Conservation (phyloP, 1,284 basidiomycete genomes). For the Naganishia cerealis region DNA sequence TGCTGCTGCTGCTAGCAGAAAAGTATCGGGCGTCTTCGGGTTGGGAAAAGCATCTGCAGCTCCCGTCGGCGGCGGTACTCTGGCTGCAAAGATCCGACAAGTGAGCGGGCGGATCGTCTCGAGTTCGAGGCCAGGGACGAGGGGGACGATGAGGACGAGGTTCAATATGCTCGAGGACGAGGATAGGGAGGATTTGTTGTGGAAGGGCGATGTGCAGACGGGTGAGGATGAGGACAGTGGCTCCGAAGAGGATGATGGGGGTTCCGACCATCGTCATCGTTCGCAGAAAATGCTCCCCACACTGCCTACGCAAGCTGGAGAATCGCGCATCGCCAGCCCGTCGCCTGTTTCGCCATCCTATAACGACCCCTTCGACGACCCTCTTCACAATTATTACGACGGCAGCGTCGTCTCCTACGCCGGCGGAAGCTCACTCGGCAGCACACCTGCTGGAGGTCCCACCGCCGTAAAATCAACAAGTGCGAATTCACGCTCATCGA, state of each 20-base stretch:
- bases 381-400: constrained; percentile 30
- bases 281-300: background rate
- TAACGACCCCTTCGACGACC: constrained; percentile 39
- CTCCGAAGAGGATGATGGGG: constrained; percentile 30
- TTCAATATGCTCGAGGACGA: constrained; percentile 47
- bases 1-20: background rate
- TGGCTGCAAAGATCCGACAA: constrained; percentile 20
- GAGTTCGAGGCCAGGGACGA: constrained; percentile 22
- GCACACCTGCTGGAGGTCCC: constrained; percentile 31
- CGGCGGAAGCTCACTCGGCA: constrained; percentile 36
- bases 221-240: constrained; percentile 32
- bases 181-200: constrained; percentile 38
- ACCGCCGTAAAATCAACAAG: constrained; percentile 24
- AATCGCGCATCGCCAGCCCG: background rate
- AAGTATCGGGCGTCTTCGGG: constrained; percentile 12
- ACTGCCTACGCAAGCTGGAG: background rate
- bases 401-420: constrained; percentile 18
- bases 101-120: constrained; percentile 18
- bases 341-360: constrained; percentile 34
- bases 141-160: constrained; percentile 26
- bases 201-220: background rate
- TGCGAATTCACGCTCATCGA: constrained; percentile 33
- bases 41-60: constrained; percentile 30
- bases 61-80: background rate
- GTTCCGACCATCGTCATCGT: constrained; percentile 28